Evolutionary conservation across 345 rosid genomes (phyloP), one percentile per base, ranked within the genome.

Genomic region (Anastatica hierochuntica): DNA sequence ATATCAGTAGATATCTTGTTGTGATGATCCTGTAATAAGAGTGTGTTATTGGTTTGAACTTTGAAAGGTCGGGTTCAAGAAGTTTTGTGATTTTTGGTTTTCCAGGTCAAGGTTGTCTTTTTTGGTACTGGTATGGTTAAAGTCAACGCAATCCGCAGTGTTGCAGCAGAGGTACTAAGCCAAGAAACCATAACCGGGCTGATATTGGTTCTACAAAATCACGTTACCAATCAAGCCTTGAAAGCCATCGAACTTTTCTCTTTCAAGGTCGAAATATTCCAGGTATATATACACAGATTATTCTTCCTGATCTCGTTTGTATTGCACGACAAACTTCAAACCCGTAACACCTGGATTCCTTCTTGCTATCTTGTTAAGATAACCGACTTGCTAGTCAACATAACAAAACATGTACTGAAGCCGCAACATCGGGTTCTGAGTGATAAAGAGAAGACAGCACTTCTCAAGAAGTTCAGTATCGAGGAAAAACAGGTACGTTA

Each of bases 401-500:
- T 88, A 69, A 88, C 96, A 4, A 76, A 85, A 74, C 98, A 92
- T 58, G 78, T 69, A 38, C 57, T 88, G 51, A 84, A 78, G 72
- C 98, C 95, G 39, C 64, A 56, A 61, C 95, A 83, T 68, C 76
- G 45, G 23, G 77, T 88, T 20, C 60, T 92, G 43, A 78, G 71
- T 18, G 81, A 81, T 27, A 33, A 58, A 50, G 94, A 84, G 69
- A 92, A 92, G 67, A 48, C 68, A 41, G 45, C 46, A 57, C 90
- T 92, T 37, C 70, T 92, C 57, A 69, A 78, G 54, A 67, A 74
- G 74, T 79, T 71, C 72, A 72, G 63, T 43, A 74, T 92, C 35
- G 81, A 80, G 50, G 90, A 88, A n/a, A 92, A 85, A 66, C 96
- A 92, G 90, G 98, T 92, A n/a, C n/a, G n/a, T n/a, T n/a, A n/a